Conservation (phyloP, 2,329 filamentous ascomycete species). For the Stagonosporopsis tanaceti region DNA sequence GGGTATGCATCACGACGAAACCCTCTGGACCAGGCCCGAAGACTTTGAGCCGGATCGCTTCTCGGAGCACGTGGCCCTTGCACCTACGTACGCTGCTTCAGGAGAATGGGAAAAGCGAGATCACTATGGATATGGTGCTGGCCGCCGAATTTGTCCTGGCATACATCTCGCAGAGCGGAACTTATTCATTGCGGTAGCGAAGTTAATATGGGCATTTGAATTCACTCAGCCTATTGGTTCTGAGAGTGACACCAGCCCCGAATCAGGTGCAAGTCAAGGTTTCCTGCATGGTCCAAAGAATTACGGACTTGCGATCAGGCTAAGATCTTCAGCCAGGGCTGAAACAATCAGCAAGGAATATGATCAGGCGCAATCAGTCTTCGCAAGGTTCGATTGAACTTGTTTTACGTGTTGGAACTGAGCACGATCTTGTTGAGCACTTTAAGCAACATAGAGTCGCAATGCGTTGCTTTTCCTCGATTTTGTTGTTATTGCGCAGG, state of each 20-base stretch:
- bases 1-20: constrained; percentile 27
- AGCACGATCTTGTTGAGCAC: too few species aligned
- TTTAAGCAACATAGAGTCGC: neutral
- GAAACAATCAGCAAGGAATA: constrained; percentile 8
- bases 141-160: constrained; percentile 48
- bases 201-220: constrained; percentile 13
- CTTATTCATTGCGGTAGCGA: constrained; percentile 26
- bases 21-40: constrained; percentile 23
- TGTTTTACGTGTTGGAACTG: neutral
- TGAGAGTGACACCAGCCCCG: constrained; percentile 8
- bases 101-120: constrained; percentile 33
- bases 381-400: constrained; percentile 8
- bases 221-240: constrained; percentile 14
- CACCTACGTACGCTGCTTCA: constrained; percentile 21
- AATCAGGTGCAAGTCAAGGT: constrained; percentile 13
- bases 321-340: constrained; percentile 7
- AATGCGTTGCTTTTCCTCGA: neutral
- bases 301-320: constrained; percentile 10
- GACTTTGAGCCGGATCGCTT: constrained; percentile 32
- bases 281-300: constrained; percentile 14
- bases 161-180: constrained; percentile 43
- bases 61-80: constrained; percentile 22
- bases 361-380: constrained; percentile 13
- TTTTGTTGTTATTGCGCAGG: too few species aligned
- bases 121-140: constrained; percentile 49